Conservation (phyloP, 768 basidiomycete species). For the Leccinum imitatum region DNA sequence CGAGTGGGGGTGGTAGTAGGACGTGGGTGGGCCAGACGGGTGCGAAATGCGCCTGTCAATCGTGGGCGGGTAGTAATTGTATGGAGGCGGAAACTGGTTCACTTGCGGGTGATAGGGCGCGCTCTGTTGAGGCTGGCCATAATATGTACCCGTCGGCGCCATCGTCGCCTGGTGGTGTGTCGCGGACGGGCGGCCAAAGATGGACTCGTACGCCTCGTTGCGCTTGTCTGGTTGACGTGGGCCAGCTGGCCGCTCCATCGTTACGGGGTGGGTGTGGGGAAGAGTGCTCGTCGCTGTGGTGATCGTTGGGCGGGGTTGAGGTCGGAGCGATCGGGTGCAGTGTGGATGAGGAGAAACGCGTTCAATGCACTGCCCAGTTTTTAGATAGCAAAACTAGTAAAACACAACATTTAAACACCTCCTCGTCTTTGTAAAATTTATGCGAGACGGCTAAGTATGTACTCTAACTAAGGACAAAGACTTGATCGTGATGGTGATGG, state of each 20-base stretch:
- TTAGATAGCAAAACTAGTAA: constrained; percentile 7
- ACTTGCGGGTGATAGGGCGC: constrained; percentile 22
- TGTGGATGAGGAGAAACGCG: constrained; percentile 2
- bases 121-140: constrained; percentile 18
- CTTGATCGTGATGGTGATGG: no score
- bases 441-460: no score
- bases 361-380: constrained; percentile 22
- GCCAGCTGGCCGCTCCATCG: constrained; percentile 57
- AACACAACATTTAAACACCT: no score
- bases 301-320: constrained; percentile 3
- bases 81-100: constrained; percentile 37
- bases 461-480: no score
- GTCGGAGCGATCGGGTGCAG: constrained; percentile 7
- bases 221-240: constrained; percentile 70
- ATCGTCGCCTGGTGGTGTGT: constrained; percentile 44
- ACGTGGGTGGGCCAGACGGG: constrained; percentile 37
- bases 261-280: background rate
- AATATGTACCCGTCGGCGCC: constrained; percentile 8
- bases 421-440: no score
- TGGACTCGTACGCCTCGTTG: constrained; percentile 79
- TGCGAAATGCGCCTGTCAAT: constrained; percentile 51
- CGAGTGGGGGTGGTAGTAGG: constrained; percentile 22
- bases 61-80: constrained; percentile 39
- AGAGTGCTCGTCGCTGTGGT: constrained; percentile 8
- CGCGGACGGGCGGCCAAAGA: constrained; percentile 76